These are phyloP conservation scores for Cephaloascus fragrans DNA, from an alignment of 805 yeast genomes.

Conservation along the genomic window DNA sequence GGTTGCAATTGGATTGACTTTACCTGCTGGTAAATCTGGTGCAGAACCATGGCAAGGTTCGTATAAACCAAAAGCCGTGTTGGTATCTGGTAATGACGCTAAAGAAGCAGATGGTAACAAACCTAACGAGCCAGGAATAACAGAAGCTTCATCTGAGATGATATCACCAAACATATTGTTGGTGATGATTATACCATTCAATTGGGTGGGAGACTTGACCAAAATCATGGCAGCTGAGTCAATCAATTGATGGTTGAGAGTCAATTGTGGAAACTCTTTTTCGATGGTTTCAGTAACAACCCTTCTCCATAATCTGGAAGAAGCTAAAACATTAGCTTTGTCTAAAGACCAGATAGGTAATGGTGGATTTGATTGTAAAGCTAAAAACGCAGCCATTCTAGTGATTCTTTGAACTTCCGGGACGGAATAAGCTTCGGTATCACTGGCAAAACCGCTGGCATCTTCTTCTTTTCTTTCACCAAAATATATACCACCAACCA, in stretches of 20 bases:
- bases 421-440: constrained; percentile 86
- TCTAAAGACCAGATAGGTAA: constrained; percentile 93
- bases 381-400: constrained; percentile 96
- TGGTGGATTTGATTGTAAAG: constrained; percentile 61
- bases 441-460: constrained; percentile 81
- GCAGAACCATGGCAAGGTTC: constrained; percentile 99
- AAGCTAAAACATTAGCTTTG: constrained; percentile 95
- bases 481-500: constrained; percentile 96
- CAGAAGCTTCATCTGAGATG: constrained; percentile 95
- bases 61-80: constrained; percentile 89
- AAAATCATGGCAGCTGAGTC: constrained; percentile 99
- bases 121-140: constrained; percentile 96
- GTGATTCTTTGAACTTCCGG: constrained; percentile 92
- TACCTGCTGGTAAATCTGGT: constrained; percentile 80
- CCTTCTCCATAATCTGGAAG: constrained; percentile 93
- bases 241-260: constrained; percentile 86
- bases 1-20: constrained; percentile 93
- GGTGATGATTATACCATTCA: constrained; percentile 89
- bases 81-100: constrained; percentile 93
- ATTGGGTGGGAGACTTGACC: constrained; percentile 80
- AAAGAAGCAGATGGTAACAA: constrained; percentile 92
- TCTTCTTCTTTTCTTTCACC: constrained; percentile 93
- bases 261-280: constrained; percentile 84
- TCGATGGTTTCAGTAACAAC: constrained; percentile 79
- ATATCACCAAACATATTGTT: constrained; percentile 98